Conservation (phyloP, 2,329 filamentous ascomycete species). For the Botryotinia convoluta region DNA sequence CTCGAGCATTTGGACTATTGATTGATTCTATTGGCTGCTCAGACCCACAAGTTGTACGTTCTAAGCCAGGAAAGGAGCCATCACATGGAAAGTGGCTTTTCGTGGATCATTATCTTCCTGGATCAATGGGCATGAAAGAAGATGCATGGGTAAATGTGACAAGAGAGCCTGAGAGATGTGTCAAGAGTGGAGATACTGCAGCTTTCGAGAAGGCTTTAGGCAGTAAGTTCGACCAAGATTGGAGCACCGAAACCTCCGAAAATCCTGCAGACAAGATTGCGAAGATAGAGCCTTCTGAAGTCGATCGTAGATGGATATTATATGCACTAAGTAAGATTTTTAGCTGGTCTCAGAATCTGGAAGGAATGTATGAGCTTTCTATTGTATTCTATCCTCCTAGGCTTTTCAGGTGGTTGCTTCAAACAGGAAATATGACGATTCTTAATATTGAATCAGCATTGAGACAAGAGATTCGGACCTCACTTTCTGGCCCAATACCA, state of each 20-base stretch:
- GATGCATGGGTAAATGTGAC: slow-evolving; percentile 25
- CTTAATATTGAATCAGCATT: slow-evolving; percentile 59
- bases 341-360: slow-evolving; percentile 28
- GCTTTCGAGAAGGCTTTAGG: slow-evolving; percentile 45
- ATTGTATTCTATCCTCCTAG: slow-evolving; percentile 48
- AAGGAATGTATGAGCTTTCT: slow-evolving; percentile 34
- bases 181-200: slow-evolving; percentile 39
- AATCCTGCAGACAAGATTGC: slow-evolving; percentile 31
- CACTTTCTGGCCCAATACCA: slow-evolving; percentile 41
- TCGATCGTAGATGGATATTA: slow-evolving; percentile 64
- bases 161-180: slow-evolving; percentile 39
- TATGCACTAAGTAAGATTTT: slow-evolving; percentile 51
- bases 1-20: slow-evolving; percentile 59
- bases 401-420: slow-evolving; percentile 56
- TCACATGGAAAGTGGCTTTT: slow-evolving; percentile 24
- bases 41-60: slow-evolving; percentile 40
- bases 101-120: slow-evolving; percentile 32
- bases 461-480: slow-evolving; percentile 46
- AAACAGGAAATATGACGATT: slow-evolving; percentile 58
- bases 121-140: slow-evolving; percentile 26
- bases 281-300: slow-evolving; percentile 47
- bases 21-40: slow-evolving; percentile 74
- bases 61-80: slow-evolving; percentile 22
- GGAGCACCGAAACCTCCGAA: slow-evolving; percentile 23
- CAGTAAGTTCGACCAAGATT: slow-evolving; percentile 36